phyloP scores from a whole-genome alignment of 768 basidiomycete genomes.

The Suillus weaverae region DNA sequence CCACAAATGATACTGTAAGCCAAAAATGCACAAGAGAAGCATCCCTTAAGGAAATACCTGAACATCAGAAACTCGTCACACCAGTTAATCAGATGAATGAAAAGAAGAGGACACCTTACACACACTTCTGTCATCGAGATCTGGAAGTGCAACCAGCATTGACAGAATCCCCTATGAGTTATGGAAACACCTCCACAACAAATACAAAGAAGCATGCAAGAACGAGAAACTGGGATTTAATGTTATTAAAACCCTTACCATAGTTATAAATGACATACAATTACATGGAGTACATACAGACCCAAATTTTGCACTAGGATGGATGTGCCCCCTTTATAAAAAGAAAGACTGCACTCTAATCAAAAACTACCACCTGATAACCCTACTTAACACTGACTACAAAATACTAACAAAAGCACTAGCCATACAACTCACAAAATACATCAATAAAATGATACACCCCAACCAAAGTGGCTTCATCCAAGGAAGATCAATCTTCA shows the following conservation, averaged over 20 bases:
- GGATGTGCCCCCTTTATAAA: conserved; percentile 39
- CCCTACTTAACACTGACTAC: conserved; percentile 35
- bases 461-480: conserved; percentile 42
- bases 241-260: background rate
- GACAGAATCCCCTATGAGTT: conserved; percentile 32
- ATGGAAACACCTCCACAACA: conserved; percentile 16
- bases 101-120: conserved; percentile 9
- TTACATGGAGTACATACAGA: fast-evolving
- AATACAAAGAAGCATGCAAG: no score
- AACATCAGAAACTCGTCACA: fast-evolving
- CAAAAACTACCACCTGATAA: conserved; percentile 39
- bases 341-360: conserved; percentile 35
- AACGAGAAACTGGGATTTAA: conserved; percentile 7
- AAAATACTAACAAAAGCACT: conserved; percentile 32
- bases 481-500: conserved; percentile 26
- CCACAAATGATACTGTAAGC: fast-evolving
- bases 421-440: conserved; percentile 12
- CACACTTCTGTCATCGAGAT: conserved; percentile 13
- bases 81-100: background rate
- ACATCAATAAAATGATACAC: conserved; percentile 24
- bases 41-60: background rate
- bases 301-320: background rate
- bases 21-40: no score
- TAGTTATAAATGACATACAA: conserved; percentile 26
- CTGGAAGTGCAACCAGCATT: conserved; percentile 22